phyloP scores from a whole-genome alignment of 495 filamentous ascomycete species.

The Aspergillus asperescens region DNA sequence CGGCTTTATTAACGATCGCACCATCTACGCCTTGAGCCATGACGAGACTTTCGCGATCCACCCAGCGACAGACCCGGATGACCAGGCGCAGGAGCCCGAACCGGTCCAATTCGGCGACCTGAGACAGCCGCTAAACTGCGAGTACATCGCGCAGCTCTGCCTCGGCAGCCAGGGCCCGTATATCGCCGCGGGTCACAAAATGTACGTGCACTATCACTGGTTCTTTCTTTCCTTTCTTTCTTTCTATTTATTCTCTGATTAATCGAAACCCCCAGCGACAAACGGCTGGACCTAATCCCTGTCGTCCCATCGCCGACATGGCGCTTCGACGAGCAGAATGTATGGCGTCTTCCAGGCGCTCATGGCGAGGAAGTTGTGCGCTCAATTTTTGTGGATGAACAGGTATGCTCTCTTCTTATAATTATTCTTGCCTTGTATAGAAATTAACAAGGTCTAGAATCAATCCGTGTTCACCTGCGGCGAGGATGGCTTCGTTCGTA shows the following conservation, averaged over 20 bases:
- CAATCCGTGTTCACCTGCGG: slow-evolving; percentile 69
- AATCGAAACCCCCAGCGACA: slow-evolving; percentile 51
- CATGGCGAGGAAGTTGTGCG: slow-evolving; percentile 83
- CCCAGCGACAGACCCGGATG: slow-evolving; percentile 55
- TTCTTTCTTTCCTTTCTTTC: slow-evolving; percentile 4
- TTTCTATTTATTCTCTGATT: slow-evolving; percentile 4
- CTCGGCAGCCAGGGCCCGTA: slow-evolving; percentile 46
- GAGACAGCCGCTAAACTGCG: slow-evolving; percentile 61
- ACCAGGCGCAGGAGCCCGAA: slow-evolving; percentile 43
- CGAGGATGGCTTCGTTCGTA: slow-evolving; percentile 66
- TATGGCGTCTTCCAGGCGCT: slow-evolving; percentile 63
- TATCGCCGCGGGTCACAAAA: slow-evolving; percentile 42
- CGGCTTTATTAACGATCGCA: slow-evolving; percentile 64
- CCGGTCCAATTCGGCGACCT: slow-evolving; percentile 71
- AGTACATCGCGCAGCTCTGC: slow-evolving; percentile 76
- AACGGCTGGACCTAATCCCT: slow-evolving; percentile 64
- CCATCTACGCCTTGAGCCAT: slow-evolving; percentile 71
- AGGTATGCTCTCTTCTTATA: slow-evolving; percentile 37
- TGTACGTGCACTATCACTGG: slow-evolving; percentile 25
- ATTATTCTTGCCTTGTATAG: no score
- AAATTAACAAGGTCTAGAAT: slow-evolving; percentile 37
- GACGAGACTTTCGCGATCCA: slow-evolving; percentile 79
- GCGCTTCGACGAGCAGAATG: slow-evolving; percentile 54
- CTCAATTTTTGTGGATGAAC: slow-evolving; percentile 67
- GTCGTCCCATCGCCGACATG: slow-evolving; percentile 54